Percentiles rank a stretch among this genome's conserved stretches.
phyloP scores from a whole-genome alignment of 2,329 filamentous ascomycete genomes.

The Phialophora macrospora region DNA sequence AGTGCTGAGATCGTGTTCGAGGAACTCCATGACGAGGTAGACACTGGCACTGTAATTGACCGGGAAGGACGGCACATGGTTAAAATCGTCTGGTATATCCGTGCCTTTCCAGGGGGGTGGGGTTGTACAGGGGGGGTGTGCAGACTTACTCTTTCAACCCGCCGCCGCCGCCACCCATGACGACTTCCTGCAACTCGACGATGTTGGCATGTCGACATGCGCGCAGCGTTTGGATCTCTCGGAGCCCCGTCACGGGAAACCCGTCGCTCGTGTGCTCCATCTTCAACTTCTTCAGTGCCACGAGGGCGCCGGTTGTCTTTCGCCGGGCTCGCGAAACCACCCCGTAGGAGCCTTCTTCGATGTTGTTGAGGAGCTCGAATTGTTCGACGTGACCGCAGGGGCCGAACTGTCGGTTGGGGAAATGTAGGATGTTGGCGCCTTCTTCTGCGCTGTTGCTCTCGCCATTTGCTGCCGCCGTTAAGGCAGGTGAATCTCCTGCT shows the following conservation, averaged over 20 bases:
- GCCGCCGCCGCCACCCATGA: constrained; percentile 66
- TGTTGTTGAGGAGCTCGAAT: constrained; percentile 92
- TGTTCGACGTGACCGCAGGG: constrained; percentile 78
- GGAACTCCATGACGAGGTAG: constrained; percentile 94
- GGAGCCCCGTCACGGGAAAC: constrained; percentile 86
- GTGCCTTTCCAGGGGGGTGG: constrained; percentile 45
- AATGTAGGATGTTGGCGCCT: constrained; percentile 68
- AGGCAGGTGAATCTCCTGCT: constrained; percentile 42
- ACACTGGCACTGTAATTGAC: constrained; percentile 71
- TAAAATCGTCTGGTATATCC: constrained; percentile 45
- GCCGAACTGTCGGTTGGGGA: constrained; percentile 70
- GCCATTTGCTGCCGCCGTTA: not conserved
- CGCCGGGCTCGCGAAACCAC: constrained; percentile 87
- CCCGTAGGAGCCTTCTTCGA: constrained; percentile 96
- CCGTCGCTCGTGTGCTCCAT: constrained; percentile 76
- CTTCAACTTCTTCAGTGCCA: constrained; percentile 93
- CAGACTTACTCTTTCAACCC: constrained; percentile 59
- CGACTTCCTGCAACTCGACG: constrained; percentile 80
- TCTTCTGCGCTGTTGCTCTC: constrained; percentile 22
- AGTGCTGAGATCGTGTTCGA: constrained; percentile 95
- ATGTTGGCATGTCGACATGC: constrained; percentile 82
- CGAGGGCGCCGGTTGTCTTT: constrained; percentile 73
- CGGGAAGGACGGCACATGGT: constrained; percentile 37
- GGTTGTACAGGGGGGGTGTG: constrained; percentile 3
- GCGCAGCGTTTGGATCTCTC: constrained; percentile 90